These are phyloP conservation scores for Psophocarpus tetragonolobus DNA, from an alignment of 306 rosid genomes.

Conservation along the genomic window DNA sequence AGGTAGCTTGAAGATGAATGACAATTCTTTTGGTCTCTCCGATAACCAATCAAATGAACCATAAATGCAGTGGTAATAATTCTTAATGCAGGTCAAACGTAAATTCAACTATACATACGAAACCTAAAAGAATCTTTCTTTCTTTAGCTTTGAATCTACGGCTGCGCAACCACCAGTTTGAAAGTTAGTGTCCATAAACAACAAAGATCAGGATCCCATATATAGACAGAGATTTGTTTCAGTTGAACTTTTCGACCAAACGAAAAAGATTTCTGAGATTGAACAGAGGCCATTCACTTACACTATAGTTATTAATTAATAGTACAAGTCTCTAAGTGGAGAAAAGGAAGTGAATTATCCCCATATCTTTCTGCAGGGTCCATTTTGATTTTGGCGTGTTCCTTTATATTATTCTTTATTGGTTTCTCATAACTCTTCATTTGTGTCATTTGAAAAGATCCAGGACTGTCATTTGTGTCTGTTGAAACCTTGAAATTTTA, in stretches of 20 bases:
- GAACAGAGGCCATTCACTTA: constrained; percentile 40
- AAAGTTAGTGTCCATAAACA: constrained; percentile 16
- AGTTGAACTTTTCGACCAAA: constrained; percentile 30
- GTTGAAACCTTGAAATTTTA: not conserved
- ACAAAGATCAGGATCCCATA: not conserved
- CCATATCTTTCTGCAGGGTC: constrained; percentile 33
- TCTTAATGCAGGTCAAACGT: constrained; percentile 24
- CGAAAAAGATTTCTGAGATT: constrained; percentile 1
- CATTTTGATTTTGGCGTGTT: constrained; percentile 33
- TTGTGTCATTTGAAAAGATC: not conserved
- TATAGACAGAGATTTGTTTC: constrained; percentile 23
- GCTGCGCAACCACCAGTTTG: constrained; percentile 34
- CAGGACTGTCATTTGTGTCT: not conserved
- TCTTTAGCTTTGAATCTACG: constrained; percentile 25
- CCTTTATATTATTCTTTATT: constrained; percentile 23
- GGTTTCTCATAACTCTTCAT: constrained; percentile 16
- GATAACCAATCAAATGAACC: constrained; percentile 15
- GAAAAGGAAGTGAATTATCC: constrained; percentile 21
- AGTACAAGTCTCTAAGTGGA: constrained; percentile 37
- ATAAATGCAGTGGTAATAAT: constrained; percentile 22
- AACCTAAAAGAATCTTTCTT: constrained; percentile 15
- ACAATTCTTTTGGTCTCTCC: not conserved
- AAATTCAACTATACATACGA: not conserved
- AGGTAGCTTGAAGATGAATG: not conserved
- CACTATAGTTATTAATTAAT: constrained; percentile 3